These are phyloP conservation scores for Ceriops decandra DNA, from an alignment of 345 rosid genomes.

Conservation along the genomic window DNA sequence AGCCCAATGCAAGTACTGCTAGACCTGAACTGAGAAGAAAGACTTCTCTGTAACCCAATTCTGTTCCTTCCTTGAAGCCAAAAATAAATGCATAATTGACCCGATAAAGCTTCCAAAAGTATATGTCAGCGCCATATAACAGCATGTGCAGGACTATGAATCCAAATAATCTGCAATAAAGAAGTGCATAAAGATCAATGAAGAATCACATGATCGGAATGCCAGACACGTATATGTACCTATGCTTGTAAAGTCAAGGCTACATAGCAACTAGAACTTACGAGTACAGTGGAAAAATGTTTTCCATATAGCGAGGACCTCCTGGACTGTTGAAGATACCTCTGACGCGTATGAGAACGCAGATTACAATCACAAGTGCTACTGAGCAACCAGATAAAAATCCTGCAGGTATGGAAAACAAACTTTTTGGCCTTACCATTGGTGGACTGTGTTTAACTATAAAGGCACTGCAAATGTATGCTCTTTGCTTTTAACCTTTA, in stretches of 20 bases:
- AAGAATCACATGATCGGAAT: too few relatives aligned
- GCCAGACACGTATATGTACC: too few relatives aligned
- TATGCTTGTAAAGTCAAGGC: too few relatives aligned
- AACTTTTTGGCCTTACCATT: too few relatives aligned
- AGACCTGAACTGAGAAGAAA: conserved; percentile 50
- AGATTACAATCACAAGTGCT: conserved; percentile 55
- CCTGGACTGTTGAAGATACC: conserved; percentile 44
- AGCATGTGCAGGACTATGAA: conserved; percentile 65
- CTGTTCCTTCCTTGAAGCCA: conserved; percentile 72
- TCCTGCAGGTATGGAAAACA: conserved; percentile 33
- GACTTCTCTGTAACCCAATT: conserved; percentile 63
- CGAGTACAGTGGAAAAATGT: conserved; percentile 78
- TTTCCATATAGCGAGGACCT: conserved; percentile 55
- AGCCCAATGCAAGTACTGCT: conserved; percentile 48
- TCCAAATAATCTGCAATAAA: conserved; percentile 53
- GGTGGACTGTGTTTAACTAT: too few relatives aligned
- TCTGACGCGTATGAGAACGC: conserved; percentile 50
- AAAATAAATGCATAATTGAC: conserved; percentile 70
- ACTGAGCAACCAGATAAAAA: conserved; percentile 55
- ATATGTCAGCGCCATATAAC: conserved; percentile 58
- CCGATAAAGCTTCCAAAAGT: conserved; percentile 61
- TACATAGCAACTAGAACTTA: conserved; percentile 5
- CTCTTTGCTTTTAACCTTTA: too few relatives aligned
- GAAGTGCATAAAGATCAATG: neutral
- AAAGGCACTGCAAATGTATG: too few relatives aligned